Base-by-base conservation (phyloP, 2,329 filamentous ascomycete species). In the Aureobasidium sp. region DNA sequence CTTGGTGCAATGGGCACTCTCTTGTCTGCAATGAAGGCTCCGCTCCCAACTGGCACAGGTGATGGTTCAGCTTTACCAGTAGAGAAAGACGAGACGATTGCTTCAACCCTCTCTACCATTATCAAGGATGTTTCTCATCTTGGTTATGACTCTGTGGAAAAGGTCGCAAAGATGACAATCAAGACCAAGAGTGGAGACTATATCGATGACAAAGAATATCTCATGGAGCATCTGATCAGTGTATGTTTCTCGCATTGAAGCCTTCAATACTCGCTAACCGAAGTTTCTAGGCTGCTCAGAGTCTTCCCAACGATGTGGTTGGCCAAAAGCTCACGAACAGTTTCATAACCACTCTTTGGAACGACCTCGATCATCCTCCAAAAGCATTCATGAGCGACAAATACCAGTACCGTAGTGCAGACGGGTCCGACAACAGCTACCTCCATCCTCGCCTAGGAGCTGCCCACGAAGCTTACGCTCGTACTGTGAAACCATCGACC, bases 391-490 rank as follows among this genome's bases (percentile, higher is more conserved):
- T 80, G 8, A 74, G 73, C 19, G 62, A 71, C n/a, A 70, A 78
- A 54, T 78, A 70, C 62, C 71, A 76, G 58, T 80, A 76, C 64
- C 71, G 78, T n/a, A 71, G 74, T 53, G 75, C 78, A 5, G 77
- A 80, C 67, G 78, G 78, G 27, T 79, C 77, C 1, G 72, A 74
- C 61, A 80, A 80, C 69, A 89, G 84, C 67, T 77, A 84, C 51
- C 73, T 84, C 21, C 77, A 81, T 65, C 86, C 87, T 2, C 77
- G 84, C 57, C 74, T 90, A 31, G 87, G 87, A 2, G 79, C 78
- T 38, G 85, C 87, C 10, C 81, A 81, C 13, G 83, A 82, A n/a
- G 80, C 84, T 0, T 90, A 90, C 67, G 86, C 87, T 25, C 81
- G 86, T 63, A 84, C 84, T 0, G 84, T 88, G n/a, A 78, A 78